A percentile compares a stretch with the other conserved stretches of the same genome.
These are phyloP conservation scores for Suhomyces atakaporum DNA, from an alignment of 1,139 yeast genomes.

Conservation along the genomic window DNA sequence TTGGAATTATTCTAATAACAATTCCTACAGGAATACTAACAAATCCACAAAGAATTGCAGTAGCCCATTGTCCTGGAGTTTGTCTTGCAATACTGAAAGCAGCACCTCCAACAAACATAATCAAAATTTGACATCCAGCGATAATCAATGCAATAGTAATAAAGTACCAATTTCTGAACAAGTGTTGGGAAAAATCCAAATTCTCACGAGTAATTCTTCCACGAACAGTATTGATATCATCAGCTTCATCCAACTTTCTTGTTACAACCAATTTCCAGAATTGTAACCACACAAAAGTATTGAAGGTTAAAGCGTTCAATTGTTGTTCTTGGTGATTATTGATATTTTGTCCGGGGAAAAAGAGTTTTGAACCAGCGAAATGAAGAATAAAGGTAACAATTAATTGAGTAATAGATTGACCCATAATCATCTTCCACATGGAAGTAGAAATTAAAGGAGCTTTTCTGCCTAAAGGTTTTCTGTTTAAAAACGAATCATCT, in stretches of 20 bases:
- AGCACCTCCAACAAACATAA: conserved; percentile 97
- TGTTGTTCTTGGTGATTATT: conserved; percentile 54
- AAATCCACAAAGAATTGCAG: conserved; percentile 82
- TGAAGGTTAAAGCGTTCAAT: conserved; percentile 84
- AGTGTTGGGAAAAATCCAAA: conserved; percentile 79
- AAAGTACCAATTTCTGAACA: conserved; percentile 82
- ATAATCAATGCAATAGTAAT: conserved; percentile 69
- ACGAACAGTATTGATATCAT: conserved; percentile 56
- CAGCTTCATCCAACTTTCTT: conserved; percentile 88
- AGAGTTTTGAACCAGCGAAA: conserved; percentile 71
- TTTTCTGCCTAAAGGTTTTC: conserved; percentile 82
- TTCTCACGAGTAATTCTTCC: conserved; percentile 62
- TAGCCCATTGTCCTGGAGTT: conserved; percentile 86
- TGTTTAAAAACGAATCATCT: conserved; percentile 71
- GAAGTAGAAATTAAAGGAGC: conserved; percentile 83
- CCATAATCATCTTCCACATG: conserved; percentile 98
- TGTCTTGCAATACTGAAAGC: conserved; percentile 83
- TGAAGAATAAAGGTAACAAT: conserved; percentile 75
- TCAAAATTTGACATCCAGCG: conserved; percentile 79
- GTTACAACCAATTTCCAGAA: conserved; percentile 91
- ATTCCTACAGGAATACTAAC: conserved; percentile 80
- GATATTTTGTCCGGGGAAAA: conserved; percentile 44
- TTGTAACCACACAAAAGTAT: conserved; percentile 97
- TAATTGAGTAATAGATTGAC: conserved; percentile 81
- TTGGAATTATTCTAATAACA: conserved; percentile 78